phyloP scores from a whole-genome alignment of 176 grass and related monocot genomes.

The Oryza officinalis region DNA sequence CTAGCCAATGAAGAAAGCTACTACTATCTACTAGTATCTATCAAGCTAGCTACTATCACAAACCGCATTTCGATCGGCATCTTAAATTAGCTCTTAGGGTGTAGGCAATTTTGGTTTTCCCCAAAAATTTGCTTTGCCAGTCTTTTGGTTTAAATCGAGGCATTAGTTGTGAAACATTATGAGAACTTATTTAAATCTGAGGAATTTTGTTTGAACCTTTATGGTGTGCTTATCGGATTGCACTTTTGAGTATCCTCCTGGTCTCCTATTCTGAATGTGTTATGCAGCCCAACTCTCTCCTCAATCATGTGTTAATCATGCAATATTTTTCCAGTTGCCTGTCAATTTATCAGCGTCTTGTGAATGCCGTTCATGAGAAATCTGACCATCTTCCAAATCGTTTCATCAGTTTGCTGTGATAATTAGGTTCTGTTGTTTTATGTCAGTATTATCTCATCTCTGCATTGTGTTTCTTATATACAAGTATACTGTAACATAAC shows the following conservation, averaged over 20 bases:
- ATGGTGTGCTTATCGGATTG: not conserved
- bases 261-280: not conserved
- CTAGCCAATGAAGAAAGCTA: constrained; percentile 30
- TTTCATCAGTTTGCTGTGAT: not conserved
- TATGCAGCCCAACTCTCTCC: not conserved
- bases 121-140: not conserved
- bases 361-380: not conserved
- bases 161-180: not conserved
- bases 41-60: not conserved
- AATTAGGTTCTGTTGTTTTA: not conserved
- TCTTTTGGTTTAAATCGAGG: not conserved
- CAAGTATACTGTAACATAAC: not conserved
- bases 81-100: not conserved
- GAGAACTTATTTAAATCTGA: not conserved
- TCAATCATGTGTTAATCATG: not conserved
- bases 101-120: not conserved
- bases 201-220: not conserved
- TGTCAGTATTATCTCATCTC: too few relatives aligned
- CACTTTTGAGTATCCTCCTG: not conserved
- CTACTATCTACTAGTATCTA: too few relatives aligned
- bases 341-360: not conserved
- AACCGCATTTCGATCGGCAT: not conserved
- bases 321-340: not conserved
- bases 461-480: not conserved
- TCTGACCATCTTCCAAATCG: not conserved